Base-by-base conservation (phyloP, 768 basidiomycete species). In the Amanita molliuscula region DNA sequence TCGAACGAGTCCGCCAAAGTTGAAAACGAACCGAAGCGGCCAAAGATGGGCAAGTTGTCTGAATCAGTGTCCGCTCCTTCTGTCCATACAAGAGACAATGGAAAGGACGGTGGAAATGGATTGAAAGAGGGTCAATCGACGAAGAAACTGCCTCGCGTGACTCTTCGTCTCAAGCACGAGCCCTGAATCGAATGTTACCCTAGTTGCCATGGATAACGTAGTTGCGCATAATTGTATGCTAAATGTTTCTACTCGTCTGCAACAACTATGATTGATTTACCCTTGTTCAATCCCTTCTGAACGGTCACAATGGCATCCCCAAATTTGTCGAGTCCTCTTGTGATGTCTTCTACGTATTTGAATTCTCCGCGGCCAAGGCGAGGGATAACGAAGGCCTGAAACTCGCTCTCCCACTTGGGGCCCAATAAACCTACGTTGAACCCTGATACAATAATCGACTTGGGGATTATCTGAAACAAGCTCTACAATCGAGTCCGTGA, bases 121-220 rank as follows among this genome's bases (percentile, higher is more conserved):
- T 8, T 9, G 21, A 54, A 35, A 58, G 53, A 13, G 50, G 40
- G 43, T 23, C 45, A 9, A 48, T 52, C 44, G 16, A 55, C 53
- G 35, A 76, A 74, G 67, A 79, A 74, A 54, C 59, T 80, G 1
- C 79, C 77, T 0, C 69, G 69, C 49, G 78, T 82, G 4, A 73
- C 77, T 45, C 59, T 81, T 47, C 76, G 77, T 65, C 67, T 88
- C 62, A 68, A 75, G 1, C 63, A 69, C 18, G 55, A 44, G 42
- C 6, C 42, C 3, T 31, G 31, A 31, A 31, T 31, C 31, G 13
- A 31, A 13, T 13, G 4, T 29, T n/a, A n/a, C n/a, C n/a, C 2
- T 23, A 23, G 23, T 23, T 23, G 23, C 23, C 23, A 23, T 2
- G 23, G 4, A 23, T 23, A 31, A 31, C 6, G 0, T 11, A 31